Percentiles rank a stretch among this genome's conserved stretches.
Evolutionary conservation across 495 filamentous ascomycete species (phyloP).

Genomic region (Aspergillus coremiiformis): DNA sequence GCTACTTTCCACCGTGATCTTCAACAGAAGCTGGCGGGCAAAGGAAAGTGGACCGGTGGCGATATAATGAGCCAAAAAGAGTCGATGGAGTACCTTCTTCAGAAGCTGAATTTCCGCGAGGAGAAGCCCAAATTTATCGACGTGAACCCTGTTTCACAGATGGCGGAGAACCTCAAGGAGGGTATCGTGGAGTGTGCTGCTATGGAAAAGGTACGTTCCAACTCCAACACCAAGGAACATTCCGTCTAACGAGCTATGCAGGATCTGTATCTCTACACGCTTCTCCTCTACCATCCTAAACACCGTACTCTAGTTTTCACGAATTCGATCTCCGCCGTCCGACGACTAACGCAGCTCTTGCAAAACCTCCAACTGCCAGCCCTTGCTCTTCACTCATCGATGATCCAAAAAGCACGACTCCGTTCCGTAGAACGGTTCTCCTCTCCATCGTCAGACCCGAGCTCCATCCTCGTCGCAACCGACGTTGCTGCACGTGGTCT

Average conservation of each 20-base stretch:
- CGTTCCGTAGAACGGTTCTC: constrained; percentile 89
- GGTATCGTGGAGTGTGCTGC: constrained; percentile 85
- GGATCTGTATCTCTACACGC: constrained; percentile 88
- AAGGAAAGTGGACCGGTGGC: constrained; percentile 45
- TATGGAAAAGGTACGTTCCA: constrained; percentile 67
- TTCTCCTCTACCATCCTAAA: constrained; percentile 75
- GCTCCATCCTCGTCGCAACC: constrained; percentile 80
- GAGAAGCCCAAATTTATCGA: constrained; percentile 85
- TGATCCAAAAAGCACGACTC: constrained; percentile 94
- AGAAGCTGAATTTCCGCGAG: constrained; percentile 80
- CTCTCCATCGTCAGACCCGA: constrained; percentile 44
- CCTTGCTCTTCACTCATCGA: constrained; percentile 78
- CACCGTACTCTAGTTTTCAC: constrained; percentile 80
- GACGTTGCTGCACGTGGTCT: constrained; percentile 96
- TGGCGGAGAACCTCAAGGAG: constrained; percentile 80
- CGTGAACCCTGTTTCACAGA: constrained; percentile 76
- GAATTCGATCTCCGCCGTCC: constrained; percentile 90
- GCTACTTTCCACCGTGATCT: constrained; percentile 88
- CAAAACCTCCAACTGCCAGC: constrained; percentile 75
- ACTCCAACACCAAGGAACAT: no score
- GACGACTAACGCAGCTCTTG: constrained; percentile 76
- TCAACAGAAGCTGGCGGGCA: constrained; percentile 82
- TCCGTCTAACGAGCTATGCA: constrained; percentile 17
- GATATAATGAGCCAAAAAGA: constrained; percentile 63
- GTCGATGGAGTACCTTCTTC: constrained; percentile 86